Evolutionary conservation across 441 rosid genomes (phyloP).

Genomic region (Sinapis alba): DNA sequence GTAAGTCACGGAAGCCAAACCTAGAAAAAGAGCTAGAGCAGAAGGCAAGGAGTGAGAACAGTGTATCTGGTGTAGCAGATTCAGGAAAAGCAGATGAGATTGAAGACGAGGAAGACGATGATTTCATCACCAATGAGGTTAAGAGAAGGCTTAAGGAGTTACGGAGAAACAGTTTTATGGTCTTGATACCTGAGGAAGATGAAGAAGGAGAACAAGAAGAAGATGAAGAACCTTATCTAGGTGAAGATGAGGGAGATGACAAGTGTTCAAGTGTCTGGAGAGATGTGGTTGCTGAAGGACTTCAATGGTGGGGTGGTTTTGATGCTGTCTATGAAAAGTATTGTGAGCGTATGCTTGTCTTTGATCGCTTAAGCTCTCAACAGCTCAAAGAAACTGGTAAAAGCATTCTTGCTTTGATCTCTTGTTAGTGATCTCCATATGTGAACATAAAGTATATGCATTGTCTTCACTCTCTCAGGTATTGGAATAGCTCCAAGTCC

Average conservation of each 20-base stretch:
- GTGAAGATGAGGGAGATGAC: conserved; percentile 54
- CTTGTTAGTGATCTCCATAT: not conserved
- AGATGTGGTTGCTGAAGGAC: conserved; percentile 88
- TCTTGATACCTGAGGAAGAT: conserved; percentile 92
- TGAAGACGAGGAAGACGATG: conserved; percentile 87
- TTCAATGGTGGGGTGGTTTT: conserved; percentile 98
- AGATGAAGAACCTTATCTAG: conserved; percentile 50
- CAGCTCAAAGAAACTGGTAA: conserved; percentile 75
- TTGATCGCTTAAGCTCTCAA: conserved; percentile 68
- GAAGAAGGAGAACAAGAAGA: conserved; percentile 11
- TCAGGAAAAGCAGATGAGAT: conserved; percentile 46
- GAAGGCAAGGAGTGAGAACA: conserved; percentile 50
- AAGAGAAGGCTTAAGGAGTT: conserved; percentile 89
- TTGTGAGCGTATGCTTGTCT: conserved; percentile 87
- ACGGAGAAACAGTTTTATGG: conserved; percentile 92
- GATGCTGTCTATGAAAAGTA: conserved; percentile 89
- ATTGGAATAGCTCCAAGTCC: conserved; percentile 58
- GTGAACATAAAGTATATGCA: not conserved
- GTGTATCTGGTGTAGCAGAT: conserved; percentile 29
- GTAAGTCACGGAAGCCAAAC: conserved; percentile 55
- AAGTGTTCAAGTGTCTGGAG: conserved; percentile 78
- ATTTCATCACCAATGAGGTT: conserved; percentile 90
- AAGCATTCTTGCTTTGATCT: not conserved
- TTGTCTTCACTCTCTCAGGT: conserved; percentile 18
- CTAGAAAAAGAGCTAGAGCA: conserved; percentile 61